Base-by-base conservation (phyloP, 2,329 filamentous ascomycete species). In the Cladosporium sp. region DNA sequence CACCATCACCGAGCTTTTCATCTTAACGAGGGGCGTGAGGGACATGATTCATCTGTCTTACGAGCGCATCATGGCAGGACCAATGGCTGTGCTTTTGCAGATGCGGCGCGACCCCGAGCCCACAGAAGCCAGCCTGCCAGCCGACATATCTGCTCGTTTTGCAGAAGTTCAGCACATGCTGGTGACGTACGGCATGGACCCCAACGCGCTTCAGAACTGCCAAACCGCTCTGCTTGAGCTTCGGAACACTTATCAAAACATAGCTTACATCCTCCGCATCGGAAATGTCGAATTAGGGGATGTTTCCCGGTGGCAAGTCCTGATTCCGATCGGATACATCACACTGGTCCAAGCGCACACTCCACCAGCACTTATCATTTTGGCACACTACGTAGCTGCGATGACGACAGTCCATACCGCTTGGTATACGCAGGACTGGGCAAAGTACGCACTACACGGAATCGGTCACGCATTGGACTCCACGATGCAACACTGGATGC, bases 381-480 rank as follows among this genome's bases (percentile, higher is more conserved):
- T 62, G 4, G 58, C 57, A 9, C 53, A 62, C 47, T 62, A 53
- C 27, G 59, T 55, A 1, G 51, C 55, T 4, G 55, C 57, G 5
- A 55, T 53, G n/a, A 27, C 50, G 8, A 36, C 41, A 38, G 36
- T 55, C 1, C 29, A 38, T n/a, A 38, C 42, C 12, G 53, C 49
- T 2, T 60, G 59, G 59, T 57, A 55, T 40, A 53, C 46, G 15
- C 43, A 38, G 15, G 50, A 59, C 18, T 61, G 59, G 59, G 52
- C 56, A 32, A 42, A 43, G n/a, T 58, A 54, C 36, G 53, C 53
- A 9, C 16, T 40, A 2, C 48, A 51, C 32, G 59, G 57, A n/a
- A 53, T 61, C 20, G 32, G 20, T 15, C 32, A 51, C 32, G 53
- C 43, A 13, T 36, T 61, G 18, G 56, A 56, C 13, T 29, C 38